Percentiles rank a stretch among this genome's conserved stretches.
Evolutionary conservation across 331 rosid genomes (phyloP).

Genomic region (Acacia concinna): DNA sequence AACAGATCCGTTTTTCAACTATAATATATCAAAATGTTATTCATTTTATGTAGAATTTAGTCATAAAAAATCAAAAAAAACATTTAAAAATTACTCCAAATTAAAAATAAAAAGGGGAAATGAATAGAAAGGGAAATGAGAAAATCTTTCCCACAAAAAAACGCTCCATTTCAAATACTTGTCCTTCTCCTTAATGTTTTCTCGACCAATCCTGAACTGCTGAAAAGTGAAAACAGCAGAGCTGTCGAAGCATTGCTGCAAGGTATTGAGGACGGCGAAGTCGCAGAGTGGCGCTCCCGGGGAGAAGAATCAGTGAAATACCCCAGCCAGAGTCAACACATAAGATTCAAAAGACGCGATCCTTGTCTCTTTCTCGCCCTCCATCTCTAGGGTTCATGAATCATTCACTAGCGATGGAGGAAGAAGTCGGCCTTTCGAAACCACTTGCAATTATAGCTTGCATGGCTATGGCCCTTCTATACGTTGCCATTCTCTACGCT

Average conservation of each 20-base stretch:
- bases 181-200: neutral
- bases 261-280: neutral
- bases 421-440: conserved; percentile 44
- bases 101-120: too few species aligned
- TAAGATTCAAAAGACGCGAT: neutral
- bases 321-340: neutral
- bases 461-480: conserved; percentile 64
- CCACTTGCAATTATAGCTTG: conserved; percentile 52
- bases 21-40: too few species aligned
- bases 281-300: neutral
- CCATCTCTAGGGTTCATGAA: conserved; percentile 35
- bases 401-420: conserved; percentile 48
- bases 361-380: neutral
- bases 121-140: too few species aligned
- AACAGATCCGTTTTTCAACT: too few species aligned
- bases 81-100: too few species aligned
- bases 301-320: neutral
- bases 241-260: neutral
- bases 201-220: neutral
- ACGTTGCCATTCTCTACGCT: conserved; percentile 68
- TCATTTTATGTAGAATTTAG: too few species aligned
- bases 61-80: too few species aligned
- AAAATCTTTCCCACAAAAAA: too few species aligned
- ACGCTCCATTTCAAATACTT: too few species aligned
- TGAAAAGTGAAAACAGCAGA: neutral